phyloP scores from a whole-genome alignment of 805 yeast genomes.

The Hanseniaspora mollemarum region DNA sequence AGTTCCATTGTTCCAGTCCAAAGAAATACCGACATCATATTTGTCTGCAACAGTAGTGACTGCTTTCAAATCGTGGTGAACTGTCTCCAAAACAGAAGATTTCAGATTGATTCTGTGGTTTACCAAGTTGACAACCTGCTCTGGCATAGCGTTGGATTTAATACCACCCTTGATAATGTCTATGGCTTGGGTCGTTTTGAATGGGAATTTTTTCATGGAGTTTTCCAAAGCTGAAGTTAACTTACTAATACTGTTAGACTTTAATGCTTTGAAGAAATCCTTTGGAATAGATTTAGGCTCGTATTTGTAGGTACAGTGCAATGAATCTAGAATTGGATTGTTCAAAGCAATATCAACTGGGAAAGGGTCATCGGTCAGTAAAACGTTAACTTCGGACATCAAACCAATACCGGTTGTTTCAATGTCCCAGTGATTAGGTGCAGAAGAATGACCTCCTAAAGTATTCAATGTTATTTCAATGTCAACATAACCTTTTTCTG shows the following conservation, averaged over 20 bases:
- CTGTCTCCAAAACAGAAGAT: constrained; percentile 32
- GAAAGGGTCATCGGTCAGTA: constrained; percentile 44
- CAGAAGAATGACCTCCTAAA: constrained; percentile 63
- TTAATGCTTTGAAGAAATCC: constrained; percentile 28
- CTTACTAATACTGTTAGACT: constrained; percentile 29
- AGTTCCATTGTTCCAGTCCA: constrained; percentile 24
- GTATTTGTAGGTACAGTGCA: constrained; percentile 51
- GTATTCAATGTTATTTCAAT: constrained; percentile 39
- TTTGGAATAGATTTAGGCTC: constrained; percentile 11
- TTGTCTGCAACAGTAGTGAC: constrained; percentile 35
- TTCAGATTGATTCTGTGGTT: constrained; percentile 50
- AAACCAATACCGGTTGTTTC: constrained; percentile 69
- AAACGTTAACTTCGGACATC: constrained; percentile 42
- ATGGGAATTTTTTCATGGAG: constrained; percentile 5
- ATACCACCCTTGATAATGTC: constrained; percentile 57
- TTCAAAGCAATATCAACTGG: constrained; percentile 34
- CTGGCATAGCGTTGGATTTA: constrained; percentile 57
- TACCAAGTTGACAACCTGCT: constrained; percentile 36
- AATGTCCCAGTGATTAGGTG: constrained; percentile 38
- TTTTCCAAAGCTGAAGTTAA: constrained; percentile 23
- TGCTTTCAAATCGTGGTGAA: constrained; percentile 30
- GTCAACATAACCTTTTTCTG: constrained; percentile 47
- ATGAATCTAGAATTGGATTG: constrained; percentile 47
- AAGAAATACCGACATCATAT: constrained; percentile 37
- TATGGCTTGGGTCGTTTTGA: constrained; percentile 31